Evolutionary conservation across 2,329 filamentous ascomycete genomes (phyloP), one percentile per base, ranked within the genome.

Genomic region (Hypoxylon sp.): DNA sequence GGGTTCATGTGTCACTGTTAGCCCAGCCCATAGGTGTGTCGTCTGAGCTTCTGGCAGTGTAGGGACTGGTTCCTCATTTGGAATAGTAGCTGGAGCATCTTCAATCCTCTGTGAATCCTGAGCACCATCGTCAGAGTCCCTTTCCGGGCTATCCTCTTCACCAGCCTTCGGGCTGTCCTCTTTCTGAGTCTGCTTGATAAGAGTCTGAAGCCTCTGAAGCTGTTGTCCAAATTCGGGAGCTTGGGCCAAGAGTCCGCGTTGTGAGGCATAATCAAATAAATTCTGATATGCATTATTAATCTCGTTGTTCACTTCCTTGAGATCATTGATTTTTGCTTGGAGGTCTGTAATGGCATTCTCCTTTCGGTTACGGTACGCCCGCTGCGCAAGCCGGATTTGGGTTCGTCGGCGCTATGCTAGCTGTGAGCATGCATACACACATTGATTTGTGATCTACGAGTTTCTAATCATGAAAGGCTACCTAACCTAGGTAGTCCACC

Each of bases 381-480:
- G 85, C 79, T 97, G 94, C 1, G 94, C 94, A 61, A 95, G 86
- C 25, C 94, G 90, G 70, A 97, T 96, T 78, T 97, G 94, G 4
- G 93, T 95, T 61, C 94, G 88, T 58, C 94, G 91, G 69, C 93
- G 91, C 92, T 92, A 72, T 49, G 40, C 49, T 54, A 48, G 20
- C 64, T 68, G 68, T 75, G 71, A 76, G 44, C 30, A 53, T 67
- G 50, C 31, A 48, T 53, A 3, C 53, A 37, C 2, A 37, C 40
- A 59, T 37, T 40, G 31, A 59, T 50, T 50, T 13, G 25, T 11
- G 22, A 30, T 59, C 31, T 50, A 59, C 14, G 10, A 20, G 13
- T 22, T 40, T 50, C 6, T 13, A 30, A 30, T 57, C 22, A 31
- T 44, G 8, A 57, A 33, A 11, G 35, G 27, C 14, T 5, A 27